Conservation (phyloP, 2,329 filamentous ascomycete genomes). For the Fusarium pseudocircinatum region DNA sequence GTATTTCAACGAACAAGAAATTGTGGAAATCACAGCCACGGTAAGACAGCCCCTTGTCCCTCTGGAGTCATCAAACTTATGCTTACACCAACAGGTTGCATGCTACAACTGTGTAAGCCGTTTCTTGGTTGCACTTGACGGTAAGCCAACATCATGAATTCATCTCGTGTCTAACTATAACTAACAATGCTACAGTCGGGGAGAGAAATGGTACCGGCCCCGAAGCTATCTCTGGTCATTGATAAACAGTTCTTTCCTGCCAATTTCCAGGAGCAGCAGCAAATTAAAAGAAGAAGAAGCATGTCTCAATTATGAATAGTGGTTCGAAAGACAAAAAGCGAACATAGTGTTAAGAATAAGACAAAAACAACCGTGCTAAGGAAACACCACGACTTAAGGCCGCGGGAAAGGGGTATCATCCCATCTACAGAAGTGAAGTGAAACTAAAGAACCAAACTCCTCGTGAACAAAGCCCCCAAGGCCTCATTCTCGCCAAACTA, state of each 20-base stretch:
- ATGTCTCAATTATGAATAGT: neutral
- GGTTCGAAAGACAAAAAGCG: neutral
- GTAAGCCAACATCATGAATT: constrained; percentile 52
- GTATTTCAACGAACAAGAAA: constrained; percentile 73
- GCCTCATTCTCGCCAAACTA: constrained; percentile 21
- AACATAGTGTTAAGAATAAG: neutral
- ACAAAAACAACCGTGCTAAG: constrained; percentile 4
- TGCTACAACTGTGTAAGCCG: constrained; percentile 88
- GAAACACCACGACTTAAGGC: constrained; percentile 31
- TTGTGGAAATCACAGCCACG: constrained; percentile 84
- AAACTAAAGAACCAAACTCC: constrained; percentile 37
- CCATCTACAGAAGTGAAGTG: constrained; percentile 49
- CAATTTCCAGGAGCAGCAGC: constrained; percentile 5
- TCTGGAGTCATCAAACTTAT: neutral
- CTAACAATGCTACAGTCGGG: constrained; percentile 58
- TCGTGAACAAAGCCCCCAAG: constrained; percentile 14
- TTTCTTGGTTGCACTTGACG: constrained; percentile 84
- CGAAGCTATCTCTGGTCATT: constrained; percentile 52
- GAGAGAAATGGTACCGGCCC: constrained; percentile 66
- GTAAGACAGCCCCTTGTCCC: constrained; percentile 51
- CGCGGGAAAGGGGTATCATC: constrained; percentile 50
- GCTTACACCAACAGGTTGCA: constrained; percentile 59
- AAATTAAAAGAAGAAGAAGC: neutral
- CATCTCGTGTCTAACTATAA: constrained; percentile 12
- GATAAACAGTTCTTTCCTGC: constrained; percentile 17